Conservation (phyloP, 164 flowering plant species). For the Vitis vinifera region ASM3070453v1 NC_081813.1:4165001-4165500, state of each 20-base stretch:
- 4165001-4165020: no score
- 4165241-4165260: slow-evolving; percentile 28
- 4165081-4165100: not conserved
- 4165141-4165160: not conserved
- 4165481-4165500: no score
- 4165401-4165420: no score
- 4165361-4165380: no score
- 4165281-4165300: not conserved
- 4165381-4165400: no score
- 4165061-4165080: no score
- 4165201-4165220: slow-evolving; percentile 69
- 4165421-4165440: no score
- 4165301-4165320: not conserved
- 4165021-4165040: no score
- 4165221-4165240: slow-evolving; percentile 45
- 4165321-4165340: not conserved
- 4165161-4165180: not conserved
- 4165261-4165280: not conserved
- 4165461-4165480: no score
- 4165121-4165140: not conserved
- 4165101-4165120: not conserved
- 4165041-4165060: no score
- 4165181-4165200: not conserved
- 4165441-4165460: no score
- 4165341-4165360: no score